These are phyloP conservation scores for Calonectria leucothoes DNA, from an alignment of 2,329 filamentous ascomycete genomes.

Conservation along the genomic window DNA sequence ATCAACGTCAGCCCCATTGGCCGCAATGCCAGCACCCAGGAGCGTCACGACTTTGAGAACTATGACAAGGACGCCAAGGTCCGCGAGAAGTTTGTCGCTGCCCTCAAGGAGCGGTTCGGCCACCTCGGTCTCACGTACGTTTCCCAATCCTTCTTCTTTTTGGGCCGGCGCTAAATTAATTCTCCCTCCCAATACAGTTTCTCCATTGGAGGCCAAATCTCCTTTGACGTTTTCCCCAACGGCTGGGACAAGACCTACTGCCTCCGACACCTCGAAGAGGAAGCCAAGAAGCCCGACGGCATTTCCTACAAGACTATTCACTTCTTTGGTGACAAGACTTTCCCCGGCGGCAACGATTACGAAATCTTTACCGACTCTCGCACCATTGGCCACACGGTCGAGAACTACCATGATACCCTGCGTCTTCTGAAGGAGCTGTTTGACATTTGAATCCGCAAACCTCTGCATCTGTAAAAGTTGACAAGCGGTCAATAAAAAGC, in stretches of 20 bases:
- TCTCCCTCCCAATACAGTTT: conserved; percentile 65
- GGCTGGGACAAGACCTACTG: conserved; percentile 99
- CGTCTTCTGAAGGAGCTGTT: conserved; percentile 85
- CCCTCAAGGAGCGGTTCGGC: conserved; percentile 83
- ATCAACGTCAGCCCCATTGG: conserved; percentile 87
- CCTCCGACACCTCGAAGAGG: conserved; percentile 85
- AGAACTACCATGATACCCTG: conserved; percentile 84
- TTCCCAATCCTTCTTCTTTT: not conserved
- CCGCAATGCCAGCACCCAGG: conserved; percentile 83
- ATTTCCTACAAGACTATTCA: conserved; percentile 88
- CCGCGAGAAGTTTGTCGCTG: conserved; percentile 79
- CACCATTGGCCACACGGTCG: conserved; percentile 87
- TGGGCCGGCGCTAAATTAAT: conserved; percentile 17
- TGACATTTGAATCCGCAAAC: conserved; percentile 59
- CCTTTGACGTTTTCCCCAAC: conserved; percentile 95
- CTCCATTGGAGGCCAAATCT: conserved; percentile 97
- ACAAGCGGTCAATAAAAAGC: not conserved
- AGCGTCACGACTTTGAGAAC: conserved; percentile 84
- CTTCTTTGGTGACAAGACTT: conserved; percentile 98
- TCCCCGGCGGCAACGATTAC: conserved; percentile 91
- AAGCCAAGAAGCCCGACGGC: conserved; percentile 76
- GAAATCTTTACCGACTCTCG: conserved; percentile 89
- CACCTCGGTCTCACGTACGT: conserved; percentile 86
- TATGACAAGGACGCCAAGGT: conserved; percentile 85
- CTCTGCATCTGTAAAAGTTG: not conserved